phyloP scores from a whole-genome alignment of 495 filamentous ascomycete genomes.

The Alectoria sarmentosa region DNA sequence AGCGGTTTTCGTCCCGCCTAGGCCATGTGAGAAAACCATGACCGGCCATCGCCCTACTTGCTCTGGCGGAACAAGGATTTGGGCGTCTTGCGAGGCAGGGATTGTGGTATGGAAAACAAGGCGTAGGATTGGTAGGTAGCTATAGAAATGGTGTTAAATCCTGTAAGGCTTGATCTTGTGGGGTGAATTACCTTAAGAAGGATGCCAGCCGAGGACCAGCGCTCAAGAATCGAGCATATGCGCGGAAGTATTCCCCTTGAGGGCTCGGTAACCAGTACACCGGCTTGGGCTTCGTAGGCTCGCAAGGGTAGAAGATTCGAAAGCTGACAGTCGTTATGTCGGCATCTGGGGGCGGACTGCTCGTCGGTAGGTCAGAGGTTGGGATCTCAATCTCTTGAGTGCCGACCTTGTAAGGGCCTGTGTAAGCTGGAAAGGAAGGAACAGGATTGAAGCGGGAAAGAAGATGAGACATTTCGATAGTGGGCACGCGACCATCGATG shows the following conservation, averaged over 20 bases:
- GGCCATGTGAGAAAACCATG: conserved; percentile 72
- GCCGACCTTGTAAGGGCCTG: conserved; percentile 67
- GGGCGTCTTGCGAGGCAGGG: conserved; percentile 44
- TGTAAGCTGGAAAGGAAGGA: conserved; percentile 61
- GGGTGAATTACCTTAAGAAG: conserved; percentile 10
- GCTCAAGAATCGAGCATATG: conserved; percentile 62
- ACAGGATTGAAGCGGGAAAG: conserved; percentile 23
- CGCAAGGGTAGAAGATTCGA: conserved; percentile 67
- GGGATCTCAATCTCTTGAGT: conserved; percentile 70
- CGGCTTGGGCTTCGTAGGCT: conserved; percentile 32
- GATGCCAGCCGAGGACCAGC: conserved; percentile 31
- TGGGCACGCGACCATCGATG: background rate
- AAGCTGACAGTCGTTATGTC: conserved; percentile 60
- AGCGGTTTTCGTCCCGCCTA: conserved; percentile 65
- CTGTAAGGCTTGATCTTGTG: background rate
- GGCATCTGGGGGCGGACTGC: conserved; percentile 42
- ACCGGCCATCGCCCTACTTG: conserved; percentile 56
- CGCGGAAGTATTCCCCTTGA: conserved; percentile 58
- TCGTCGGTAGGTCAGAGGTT: conserved; percentile 47
- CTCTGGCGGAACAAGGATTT: conserved; percentile 33
- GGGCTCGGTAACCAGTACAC: conserved; percentile 68
- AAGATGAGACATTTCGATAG: conserved; percentile 18
- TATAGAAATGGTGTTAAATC: conserved; percentile 16
- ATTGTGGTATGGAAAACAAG: conserved; percentile 61
- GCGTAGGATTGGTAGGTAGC: conserved; percentile 48